Base-by-base conservation (phyloP, 177 flowering plant genomes). In the Vitis hybrid region DNA sequence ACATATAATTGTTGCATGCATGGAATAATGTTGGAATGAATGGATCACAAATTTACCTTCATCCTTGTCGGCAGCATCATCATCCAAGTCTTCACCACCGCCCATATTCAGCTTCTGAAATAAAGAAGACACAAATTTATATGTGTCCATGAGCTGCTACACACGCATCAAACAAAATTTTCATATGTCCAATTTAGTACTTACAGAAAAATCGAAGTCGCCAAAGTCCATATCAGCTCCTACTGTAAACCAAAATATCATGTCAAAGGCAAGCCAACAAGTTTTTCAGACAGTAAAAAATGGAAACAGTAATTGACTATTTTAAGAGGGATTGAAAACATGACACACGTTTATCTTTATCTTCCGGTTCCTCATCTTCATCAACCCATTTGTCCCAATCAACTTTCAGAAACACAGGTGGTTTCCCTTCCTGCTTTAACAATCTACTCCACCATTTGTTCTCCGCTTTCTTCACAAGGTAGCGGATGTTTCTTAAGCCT, bases 371-470 rank as follows among this genome's bases (percentile, higher is more conserved):
- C 34, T 85, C 86, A 60, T 83, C 90, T 75, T 80, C 88, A 73
- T 87, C 87, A 34, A 83, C 82, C 90, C 90, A 87, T 74, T 83
- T 85, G 57, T 83, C 86, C 88, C 87, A 87, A 67, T 87, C 88
- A 69, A 82, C 87, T 70, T 87, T 83, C 67, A 87, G 49, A 64
- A 80, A 85, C 14, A 73, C 72, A 1, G 85, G 88, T 26, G 88
- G 73, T 72, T 78, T 87, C 14, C 85, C 90, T 49, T 76, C 87
- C 62, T 78, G 78, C 80, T 80, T 82, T 8, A 83, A 56, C 64
- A 85, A 76, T 67, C 83, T 85, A 32, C 62, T 70, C 90, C 90
- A 87, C 88, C 90, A 87, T 75, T 82, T 79, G 30, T 79, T 80
- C 73, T 85, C 88, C 4, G 77, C 86, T 67, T 87, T 87, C 76